phyloP scores from a whole-genome alignment of 352 stramenopile species.

The Sclerospora graminicola region DNA sequence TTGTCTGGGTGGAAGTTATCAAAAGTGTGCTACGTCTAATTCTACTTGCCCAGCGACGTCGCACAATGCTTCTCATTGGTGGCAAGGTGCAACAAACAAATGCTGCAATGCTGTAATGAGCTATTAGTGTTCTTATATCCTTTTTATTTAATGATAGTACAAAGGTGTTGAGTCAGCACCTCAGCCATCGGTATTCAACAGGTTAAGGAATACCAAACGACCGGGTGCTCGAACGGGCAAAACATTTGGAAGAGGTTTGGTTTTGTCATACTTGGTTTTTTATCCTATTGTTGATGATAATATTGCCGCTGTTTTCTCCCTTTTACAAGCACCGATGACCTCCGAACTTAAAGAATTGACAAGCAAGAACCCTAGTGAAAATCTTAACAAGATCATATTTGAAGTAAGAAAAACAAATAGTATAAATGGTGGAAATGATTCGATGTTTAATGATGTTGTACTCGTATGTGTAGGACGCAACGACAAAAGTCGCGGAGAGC shows the following conservation, averaged over 20 bases:
- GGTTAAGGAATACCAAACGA: slow-evolving; percentile 56
- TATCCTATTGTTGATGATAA: slow-evolving; percentile 1
- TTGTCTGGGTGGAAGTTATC: slow-evolving; percentile 67
- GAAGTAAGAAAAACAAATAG: slow-evolving; percentile 18
- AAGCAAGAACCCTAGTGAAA: slow-evolving; percentile 17
- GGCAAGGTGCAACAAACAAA: slow-evolving; percentile 38
- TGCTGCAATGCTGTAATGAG: not conserved
- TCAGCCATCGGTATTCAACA: slow-evolving; percentile 37
- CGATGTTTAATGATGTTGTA: not conserved
- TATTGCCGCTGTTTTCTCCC: not conserved
- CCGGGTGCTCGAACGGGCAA: slow-evolving; percentile 58
- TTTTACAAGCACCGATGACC: slow-evolving; percentile 1
- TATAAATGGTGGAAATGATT: not conserved
- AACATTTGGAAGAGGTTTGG: slow-evolving; percentile 41
- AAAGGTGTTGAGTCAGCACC: slow-evolving; percentile 40
- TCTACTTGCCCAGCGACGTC: slow-evolving; percentile 49
- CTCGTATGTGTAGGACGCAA: slow-evolving; percentile 30
- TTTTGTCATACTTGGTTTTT: not conserved
- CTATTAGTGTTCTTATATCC: not conserved
- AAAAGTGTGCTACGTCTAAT: slow-evolving; percentile 63
- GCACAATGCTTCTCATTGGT: slow-evolving; percentile 40
- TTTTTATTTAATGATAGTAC: slow-evolving; percentile 23
- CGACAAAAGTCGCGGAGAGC: slow-evolving; percentile 24
- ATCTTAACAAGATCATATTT: slow-evolving; percentile 41
- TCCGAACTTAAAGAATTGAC: slow-evolving; percentile 15